These are phyloP conservation scores for Picochlorum costavermella DNA, from an alignment of 139 green algal species.

Conservation along the genomic window DNA sequence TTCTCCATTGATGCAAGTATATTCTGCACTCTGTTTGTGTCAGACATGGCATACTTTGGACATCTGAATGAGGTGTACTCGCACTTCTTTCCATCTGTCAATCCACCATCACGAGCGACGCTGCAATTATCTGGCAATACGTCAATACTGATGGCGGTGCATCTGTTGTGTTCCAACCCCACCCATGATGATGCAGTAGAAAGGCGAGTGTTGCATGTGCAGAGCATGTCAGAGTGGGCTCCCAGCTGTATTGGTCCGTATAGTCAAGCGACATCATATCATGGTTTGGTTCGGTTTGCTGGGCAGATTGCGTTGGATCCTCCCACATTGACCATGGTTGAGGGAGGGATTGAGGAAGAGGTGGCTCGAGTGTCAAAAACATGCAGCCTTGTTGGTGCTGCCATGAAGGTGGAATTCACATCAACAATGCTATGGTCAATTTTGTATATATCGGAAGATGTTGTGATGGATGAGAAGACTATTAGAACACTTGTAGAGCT, in stretches of 20 bases:
- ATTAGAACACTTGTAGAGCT: neutral
- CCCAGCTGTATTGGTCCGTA: constrained; percentile 96
- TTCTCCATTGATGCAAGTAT: constrained; percentile 36
- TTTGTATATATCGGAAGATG: constrained; percentile 37
- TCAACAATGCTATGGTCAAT: constrained; percentile 37
- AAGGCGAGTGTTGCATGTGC: constrained; percentile 81
- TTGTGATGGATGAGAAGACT: neutral
- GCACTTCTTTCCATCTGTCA: constrained; percentile 47
- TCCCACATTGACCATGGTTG: constrained; percentile 45
- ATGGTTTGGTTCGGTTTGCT: constrained; percentile 35
- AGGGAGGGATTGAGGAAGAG: constrained; percentile 1
- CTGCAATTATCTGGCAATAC: constrained; percentile 31
- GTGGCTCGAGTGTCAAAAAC: constrained; percentile 23
- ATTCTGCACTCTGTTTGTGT: constrained; percentile 81
- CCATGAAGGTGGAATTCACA: constrained; percentile 35
- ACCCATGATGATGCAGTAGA: constrained; percentile 19
- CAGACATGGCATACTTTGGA: constrained; percentile 82
- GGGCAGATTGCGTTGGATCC: constrained; percentile 61
- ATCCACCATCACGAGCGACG: constrained; percentile 73
- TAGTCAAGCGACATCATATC: constrained; percentile 56
- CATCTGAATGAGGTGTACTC: constrained; percentile 78
- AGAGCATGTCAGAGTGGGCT: constrained; percentile 91
- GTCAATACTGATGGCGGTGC: constrained; percentile 8
- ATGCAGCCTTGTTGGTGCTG: constrained; percentile 56
- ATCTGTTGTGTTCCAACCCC: constrained; percentile 20